Evolutionary conservation across 139 green algal genomes (phyloP), one percentile per base, ranked within the genome.

Genomic region (Chlorella ohadii): DNA sequence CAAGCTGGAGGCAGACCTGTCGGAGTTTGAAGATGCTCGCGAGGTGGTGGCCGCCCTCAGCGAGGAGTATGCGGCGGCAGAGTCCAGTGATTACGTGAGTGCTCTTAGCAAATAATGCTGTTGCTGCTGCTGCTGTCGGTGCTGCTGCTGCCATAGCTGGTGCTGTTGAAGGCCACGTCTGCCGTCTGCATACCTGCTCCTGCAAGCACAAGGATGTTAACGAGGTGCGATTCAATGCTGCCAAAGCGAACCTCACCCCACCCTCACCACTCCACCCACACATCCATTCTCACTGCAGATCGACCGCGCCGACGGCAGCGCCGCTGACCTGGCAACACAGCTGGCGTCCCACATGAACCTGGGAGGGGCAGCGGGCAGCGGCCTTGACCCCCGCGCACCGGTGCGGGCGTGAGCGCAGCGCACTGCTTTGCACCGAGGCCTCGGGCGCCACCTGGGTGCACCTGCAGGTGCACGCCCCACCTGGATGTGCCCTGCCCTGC

Each of bases 11-110:
- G 80, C 87, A 33, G 80, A 88, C 76, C 31, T 95, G 84, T 90
- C 93, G 55, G 97, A 99, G 88, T 99, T 99, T 88, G 88, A 95
- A n/a, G 96, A 99, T 79, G 92, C 96, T 0, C 80, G 88, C 3
- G 97, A 99, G 75, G 90, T 98, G 55, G 92, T 99, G 44, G 57
- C 88, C 34, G 86, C 88, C 1, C 85, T 99, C 22, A 84, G 75
- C 5, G 90, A 91, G 15, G 96, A 99, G 88, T 99, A 99, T 85
- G 91, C 93, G 38, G 95, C 95, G 0, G 97, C 94, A 82, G 96
- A 99, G 88, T 89, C 83, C 17, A 80, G 89, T 17, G 94, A 98
- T 85, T 99, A 98, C 82, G 91, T 98, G 79, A 93, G 88, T 78
- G 55, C n/a, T n/a, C n/a, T n/a, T n/a, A n/a, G n/a, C n/a, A n/a